Percentiles rank a stretch among this genome's conserved stretches.
phyloP scores from a whole-genome alignment of 768 basidiomycete species.

The Rhodosporidiobolus sp. region DNA sequence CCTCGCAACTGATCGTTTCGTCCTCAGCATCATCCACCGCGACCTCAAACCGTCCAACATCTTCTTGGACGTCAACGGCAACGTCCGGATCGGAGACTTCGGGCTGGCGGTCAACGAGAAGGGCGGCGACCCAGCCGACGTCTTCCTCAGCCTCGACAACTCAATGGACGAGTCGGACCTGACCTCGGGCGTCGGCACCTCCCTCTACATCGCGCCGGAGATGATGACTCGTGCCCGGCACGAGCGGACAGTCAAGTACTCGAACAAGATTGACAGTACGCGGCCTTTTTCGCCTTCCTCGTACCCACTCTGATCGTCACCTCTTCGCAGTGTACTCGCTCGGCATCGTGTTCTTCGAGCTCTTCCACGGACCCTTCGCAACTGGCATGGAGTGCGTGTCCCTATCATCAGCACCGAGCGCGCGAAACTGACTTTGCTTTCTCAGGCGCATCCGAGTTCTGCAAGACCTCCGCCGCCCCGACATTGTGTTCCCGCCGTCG shows the following conservation, averaged over 20 bases:
- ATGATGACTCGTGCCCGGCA: slow-evolving; percentile 22
- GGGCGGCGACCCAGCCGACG: slow-evolving; percentile 21
- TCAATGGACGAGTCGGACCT: slow-evolving; percentile 35
- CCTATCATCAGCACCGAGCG: too few relatives aligned
- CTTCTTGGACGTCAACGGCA: slow-evolving; percentile 39
- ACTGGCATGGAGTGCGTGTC: slow-evolving; percentile 46
- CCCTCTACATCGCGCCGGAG: slow-evolving; percentile 44
- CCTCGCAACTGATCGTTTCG: too few relatives aligned
- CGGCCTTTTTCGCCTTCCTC: background rate
- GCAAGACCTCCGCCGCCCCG: slow-evolving; percentile 43
- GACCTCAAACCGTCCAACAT: slow-evolving; percentile 44
- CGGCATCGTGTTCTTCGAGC: slow-evolving; percentile 42
- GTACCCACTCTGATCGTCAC: too few relatives aligned
- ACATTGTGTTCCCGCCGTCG: slow-evolving; percentile 42
- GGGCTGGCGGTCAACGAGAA: slow-evolving; percentile 39
- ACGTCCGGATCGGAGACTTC: slow-evolving; percentile 41
- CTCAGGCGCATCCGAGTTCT: slow-evolving; percentile 29
- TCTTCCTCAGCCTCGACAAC: slow-evolving; percentile 29
- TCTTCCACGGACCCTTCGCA: slow-evolving; percentile 39
- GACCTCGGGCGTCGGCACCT: slow-evolving; percentile 43
- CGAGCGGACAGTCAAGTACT: slow-evolving; percentile 33
- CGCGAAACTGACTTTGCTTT: too few relatives aligned
- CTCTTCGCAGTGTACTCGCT: slow-evolving; percentile 41
- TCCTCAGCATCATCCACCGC: slow-evolving; percentile 42
- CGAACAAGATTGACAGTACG: slow-evolving; percentile 42